Percentiles rank a stretch among this genome's conserved stretches.
phyloP scores from a whole-genome alignment of 2,329 filamentous ascomycete genomes.

The Phialophora expanda region DNA sequence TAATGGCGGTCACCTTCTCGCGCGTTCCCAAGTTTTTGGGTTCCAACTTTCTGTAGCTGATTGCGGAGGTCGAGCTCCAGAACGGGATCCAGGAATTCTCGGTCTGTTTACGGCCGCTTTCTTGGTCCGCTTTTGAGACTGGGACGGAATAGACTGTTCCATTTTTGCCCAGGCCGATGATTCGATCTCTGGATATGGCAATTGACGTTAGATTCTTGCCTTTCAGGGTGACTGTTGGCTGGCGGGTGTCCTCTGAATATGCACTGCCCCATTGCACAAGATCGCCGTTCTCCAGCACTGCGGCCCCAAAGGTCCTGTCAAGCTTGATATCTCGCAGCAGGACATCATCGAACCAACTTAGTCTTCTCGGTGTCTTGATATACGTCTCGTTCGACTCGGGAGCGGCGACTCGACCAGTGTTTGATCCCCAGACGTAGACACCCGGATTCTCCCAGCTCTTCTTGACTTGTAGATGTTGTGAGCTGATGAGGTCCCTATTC shows the following conservation, averaged over 20 bases:
- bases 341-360: conserved; percentile 82
- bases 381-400: conserved; percentile 77
- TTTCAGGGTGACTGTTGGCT: conserved; percentile 72
- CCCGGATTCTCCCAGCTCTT: conserved; percentile 81
- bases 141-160: conserved; percentile 87
- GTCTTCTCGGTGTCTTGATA: conserved; percentile 78
- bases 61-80: conserved; percentile 63
- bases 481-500: conserved; percentile 75
- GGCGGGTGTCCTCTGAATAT: conserved; percentile 68
- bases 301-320: conserved; percentile 79
- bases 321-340: conserved; percentile 86
- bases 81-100: conserved; percentile 76
- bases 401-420: conserved; percentile 81
- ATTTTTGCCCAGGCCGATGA: conserved; percentile 75
- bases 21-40: conserved; percentile 68
- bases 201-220: conserved; percentile 82
- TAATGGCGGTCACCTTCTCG: conserved; percentile 76
- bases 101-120: conserved; percentile 65
- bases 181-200: conserved; percentile 77
- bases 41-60: conserved; percentile 75
- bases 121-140: conserved; percentile 73
- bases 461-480: conserved; percentile 86
- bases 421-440: conserved; percentile 93
- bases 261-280: conserved; percentile 88
- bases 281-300: conserved; percentile 85